phyloP scores from a whole-genome alignment of 75 land plant species.

The Isoetes taiwanensis region DNA sequence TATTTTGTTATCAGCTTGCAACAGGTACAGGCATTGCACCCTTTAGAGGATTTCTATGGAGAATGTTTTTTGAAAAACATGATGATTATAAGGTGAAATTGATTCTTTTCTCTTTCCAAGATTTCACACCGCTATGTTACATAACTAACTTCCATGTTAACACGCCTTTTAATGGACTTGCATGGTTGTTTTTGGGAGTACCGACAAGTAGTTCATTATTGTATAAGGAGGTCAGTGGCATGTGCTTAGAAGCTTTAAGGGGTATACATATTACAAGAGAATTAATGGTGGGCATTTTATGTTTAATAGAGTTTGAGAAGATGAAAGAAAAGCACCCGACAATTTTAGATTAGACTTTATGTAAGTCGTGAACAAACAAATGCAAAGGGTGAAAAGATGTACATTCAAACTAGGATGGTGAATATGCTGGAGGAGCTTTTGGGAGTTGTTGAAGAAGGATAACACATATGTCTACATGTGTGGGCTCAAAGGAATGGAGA shows the following conservation, averaged over 20 bases:
- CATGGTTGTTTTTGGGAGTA: conserved; percentile 99
- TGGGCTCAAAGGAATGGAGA: conserved; percentile 96
- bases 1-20: conserved; percentile 44
- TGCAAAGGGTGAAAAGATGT: conserved; percentile 94
- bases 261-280: background rate
- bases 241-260: background rate
- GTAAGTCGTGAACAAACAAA: conserved; percentile 95
- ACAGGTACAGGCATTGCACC: conserved; percentile 99
- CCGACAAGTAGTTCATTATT: conserved; percentile 85
- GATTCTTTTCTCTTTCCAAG: too few relatives aligned
- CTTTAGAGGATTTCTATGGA: conserved; percentile 80
- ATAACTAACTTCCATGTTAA: too few relatives aligned
- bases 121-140: too few relatives aligned
- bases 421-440: conserved; percentile 79
- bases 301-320: conserved; percentile 77
- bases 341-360: conserved; percentile 78
- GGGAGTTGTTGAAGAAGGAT: conserved; percentile 85
- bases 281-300: background rate
- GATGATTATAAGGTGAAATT: conserved; percentile 68
- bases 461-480: conserved; percentile 96
- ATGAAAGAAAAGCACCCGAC: conserved; percentile 75
- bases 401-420: conserved; percentile 91
- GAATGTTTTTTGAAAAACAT: conserved; percentile 97
- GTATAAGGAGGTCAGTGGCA: conserved; percentile 59
- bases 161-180: conserved; percentile 84